A percentile compares a stretch with the other conserved stretches of the same genome.
These are phyloP conservation scores for Pleurotus sapidus DNA, from an alignment of 768 basidiomycete species.

Conservation along the genomic window DNA sequence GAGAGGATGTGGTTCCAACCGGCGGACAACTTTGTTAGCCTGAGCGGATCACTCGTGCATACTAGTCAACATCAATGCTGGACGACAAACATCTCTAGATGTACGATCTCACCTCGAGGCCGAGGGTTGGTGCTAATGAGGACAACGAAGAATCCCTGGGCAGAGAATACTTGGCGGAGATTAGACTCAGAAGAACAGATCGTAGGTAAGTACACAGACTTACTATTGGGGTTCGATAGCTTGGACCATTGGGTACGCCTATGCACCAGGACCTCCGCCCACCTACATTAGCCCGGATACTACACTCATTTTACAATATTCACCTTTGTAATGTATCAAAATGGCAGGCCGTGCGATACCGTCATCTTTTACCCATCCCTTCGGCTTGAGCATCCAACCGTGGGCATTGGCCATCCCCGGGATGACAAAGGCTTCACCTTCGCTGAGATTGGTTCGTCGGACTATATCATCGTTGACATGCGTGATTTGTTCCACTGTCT, in stretches of 20 bases:
- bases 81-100: neutral
- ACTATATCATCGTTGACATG: neutral
- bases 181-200: neutral
- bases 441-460: neutral
- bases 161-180: neutral
- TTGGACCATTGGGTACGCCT: neutral
- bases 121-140: neutral
- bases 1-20: neutral
- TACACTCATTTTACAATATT: neutral
- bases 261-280: neutral
- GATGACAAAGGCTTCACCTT: neutral
- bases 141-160: neutral
- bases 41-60: neutral
- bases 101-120: neutral
- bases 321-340: neutral
- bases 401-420: neutral
- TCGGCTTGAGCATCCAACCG: neutral
- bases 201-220: neutral
- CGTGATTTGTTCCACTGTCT: neutral
- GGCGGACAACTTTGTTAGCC: neutral
- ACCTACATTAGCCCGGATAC: neutral
- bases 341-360: neutral
- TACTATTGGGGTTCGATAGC: conserved; percentile 2
- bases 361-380: neutral
- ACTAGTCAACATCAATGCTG: neutral